These are phyloP conservation scores for Rugonectria rugulosa DNA, from an alignment of 2,329 filamentous ascomycete species.

Conservation along the genomic window DNA sequence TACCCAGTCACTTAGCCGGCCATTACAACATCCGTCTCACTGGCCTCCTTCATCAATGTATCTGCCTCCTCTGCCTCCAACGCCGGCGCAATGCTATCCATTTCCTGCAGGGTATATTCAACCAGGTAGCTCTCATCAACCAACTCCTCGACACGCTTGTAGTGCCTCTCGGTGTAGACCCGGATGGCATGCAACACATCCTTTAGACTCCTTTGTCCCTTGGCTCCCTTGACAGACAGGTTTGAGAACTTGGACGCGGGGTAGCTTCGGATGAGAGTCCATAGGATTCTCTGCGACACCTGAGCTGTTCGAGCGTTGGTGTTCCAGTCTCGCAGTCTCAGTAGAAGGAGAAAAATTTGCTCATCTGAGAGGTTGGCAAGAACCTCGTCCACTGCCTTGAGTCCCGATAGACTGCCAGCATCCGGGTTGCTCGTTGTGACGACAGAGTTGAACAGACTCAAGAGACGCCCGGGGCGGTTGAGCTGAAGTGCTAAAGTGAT, in stretches of 20 bases:
- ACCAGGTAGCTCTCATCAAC: conserved; percentile 94
- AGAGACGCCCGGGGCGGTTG: conserved; percentile 89
- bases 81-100: conserved; percentile 74
- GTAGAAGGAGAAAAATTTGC: conserved; percentile 83
- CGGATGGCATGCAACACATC: conserved; percentile 88
- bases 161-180: conserved; percentile 93
- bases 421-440: conserved; percentile 70
- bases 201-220: conserved; percentile 72
- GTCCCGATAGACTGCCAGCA: conserved; percentile 67
- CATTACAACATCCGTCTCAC: conserved; percentile 54
- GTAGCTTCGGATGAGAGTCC: conserved; percentile 80
- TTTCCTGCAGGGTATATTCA: conserved; percentile 91
- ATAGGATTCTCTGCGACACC: conserved; percentile 85
- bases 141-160: conserved; percentile 86
- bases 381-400: conserved; percentile 81
- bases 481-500: conserved; percentile 91
- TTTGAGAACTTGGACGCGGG: conserved; percentile 79
- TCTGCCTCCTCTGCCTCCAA: conserved; percentile 45
- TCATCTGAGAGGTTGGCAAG: conserved; percentile 80
- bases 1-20: conserved; percentile 37
- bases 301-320: conserved; percentile 88
- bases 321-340: conserved; percentile 94
- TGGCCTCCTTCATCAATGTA: conserved; percentile 44
- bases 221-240: conserved; percentile 66
- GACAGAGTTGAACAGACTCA: conserved; percentile 84